Evolutionary conservation across 768 basidiomycete species (phyloP).

Genomic region (Phylloporus rhodoxanthus): DNA sequence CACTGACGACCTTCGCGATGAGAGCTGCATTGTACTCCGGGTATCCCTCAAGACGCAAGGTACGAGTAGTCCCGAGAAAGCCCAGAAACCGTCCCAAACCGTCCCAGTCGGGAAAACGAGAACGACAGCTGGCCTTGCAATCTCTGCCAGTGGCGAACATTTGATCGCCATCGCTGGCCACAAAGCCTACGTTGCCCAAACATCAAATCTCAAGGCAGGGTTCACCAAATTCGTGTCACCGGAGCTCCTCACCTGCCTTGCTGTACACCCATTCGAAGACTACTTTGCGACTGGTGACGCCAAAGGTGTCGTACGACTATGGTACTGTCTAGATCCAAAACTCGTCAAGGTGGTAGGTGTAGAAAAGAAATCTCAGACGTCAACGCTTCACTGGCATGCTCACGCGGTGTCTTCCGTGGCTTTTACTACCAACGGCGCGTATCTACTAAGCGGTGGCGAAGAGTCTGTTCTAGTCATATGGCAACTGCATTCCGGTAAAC

Average conservation of each 20-base stretch:
- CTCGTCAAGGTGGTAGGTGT: slow-evolving; percentile 50
- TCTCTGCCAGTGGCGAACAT: slow-evolving; percentile 75
- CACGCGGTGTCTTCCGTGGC: slow-evolving; percentile 83
- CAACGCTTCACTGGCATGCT: slow-evolving; percentile 93
- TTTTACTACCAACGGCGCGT: slow-evolving; percentile 88
- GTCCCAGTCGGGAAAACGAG: slow-evolving; percentile 62
- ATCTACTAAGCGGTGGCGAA: slow-evolving; percentile 90
- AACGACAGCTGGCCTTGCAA: slow-evolving; percentile 53
- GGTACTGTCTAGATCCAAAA: slow-evolving; percentile 82
- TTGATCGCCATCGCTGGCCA: slow-evolving; percentile 69
- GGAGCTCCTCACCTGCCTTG: slow-evolving; percentile 74
- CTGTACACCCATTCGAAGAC: slow-evolving; percentile 84
- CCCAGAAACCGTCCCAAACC: slow-evolving; percentile 45
- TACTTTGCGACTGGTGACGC: slow-evolving; percentile 94
- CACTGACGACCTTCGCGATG: slow-evolving; percentile 33
- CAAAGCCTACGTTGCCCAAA: slow-evolving; percentile 70
- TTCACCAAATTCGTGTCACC: slow-evolving; percentile 82
- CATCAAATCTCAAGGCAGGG: slow-evolving; percentile 51
- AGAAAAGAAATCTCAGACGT: slow-evolving; percentile 78
- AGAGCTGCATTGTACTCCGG: slow-evolving; percentile 46
- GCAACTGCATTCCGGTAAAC: slow-evolving; percentile 84
- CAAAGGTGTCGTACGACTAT: slow-evolving; percentile 78
- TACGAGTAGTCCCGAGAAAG: slow-evolving; percentile 37
- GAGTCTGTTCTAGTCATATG: slow-evolving; percentile 96
- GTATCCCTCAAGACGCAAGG: slow-evolving; percentile 48